A percentile compares a stretch with the other conserved stretches of the same genome.
phyloP scores from a whole-genome alignment of 768 basidiomycete genomes.

The Suillus decipiens region DNA sequence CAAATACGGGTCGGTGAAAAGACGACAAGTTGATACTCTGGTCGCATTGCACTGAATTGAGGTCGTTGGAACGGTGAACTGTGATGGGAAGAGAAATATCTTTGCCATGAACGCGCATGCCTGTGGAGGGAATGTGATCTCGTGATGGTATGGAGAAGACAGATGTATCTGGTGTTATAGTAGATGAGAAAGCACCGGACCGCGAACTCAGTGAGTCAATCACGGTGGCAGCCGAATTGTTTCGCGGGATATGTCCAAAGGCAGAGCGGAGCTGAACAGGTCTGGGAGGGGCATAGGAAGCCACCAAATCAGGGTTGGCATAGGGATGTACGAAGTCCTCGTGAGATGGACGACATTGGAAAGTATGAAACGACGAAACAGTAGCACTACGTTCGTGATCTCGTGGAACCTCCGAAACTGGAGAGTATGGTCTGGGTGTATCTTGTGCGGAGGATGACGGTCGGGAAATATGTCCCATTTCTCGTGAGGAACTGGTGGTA shows the following conservation, averaged over 20 bases:
- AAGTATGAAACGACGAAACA: slow-evolving; percentile 28
- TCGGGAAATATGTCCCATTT: slow-evolving; percentile 8
- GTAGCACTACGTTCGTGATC: slow-evolving; percentile 16
- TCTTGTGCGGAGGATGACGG: slow-evolving; percentile 7
- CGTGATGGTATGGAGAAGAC: slow-evolving; percentile 24
- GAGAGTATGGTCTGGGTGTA: slow-evolving; percentile 11
- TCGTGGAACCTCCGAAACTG: slow-evolving; percentile 17
- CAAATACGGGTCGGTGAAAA: slow-evolving; percentile 32
- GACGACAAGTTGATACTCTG: slow-evolving; percentile 32
- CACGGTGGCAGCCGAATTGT: slow-evolving; percentile 55
- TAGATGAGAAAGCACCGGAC: slow-evolving; percentile 36
- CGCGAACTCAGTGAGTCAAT: slow-evolving; percentile 45
- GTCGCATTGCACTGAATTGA: slow-evolving; percentile 30
- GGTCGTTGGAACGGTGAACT: slow-evolving; percentile 33
- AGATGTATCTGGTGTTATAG: slow-evolving; percentile 38
- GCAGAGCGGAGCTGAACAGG: slow-evolving; percentile 30
- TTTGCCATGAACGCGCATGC: slow-evolving; percentile 40
- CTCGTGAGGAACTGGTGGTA: slow-evolving; percentile 15
- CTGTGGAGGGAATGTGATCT: slow-evolving; percentile 14
- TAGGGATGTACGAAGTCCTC: slow-evolving; percentile 65
- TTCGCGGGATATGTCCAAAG: slow-evolving; percentile 40
- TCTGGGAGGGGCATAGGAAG: slow-evolving; percentile 36
- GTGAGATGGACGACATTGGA: slow-evolving; percentile 36
- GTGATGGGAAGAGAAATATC: slow-evolving; percentile 60
- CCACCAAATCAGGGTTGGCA: slow-evolving; percentile 73